A percentile compares a stretch with the other conserved stretches of the same genome.
These are phyloP conservation scores for Punctularia strigosozonata DNA, from an alignment of 768 basidiomycete species.

Conservation along the genomic window DNA sequence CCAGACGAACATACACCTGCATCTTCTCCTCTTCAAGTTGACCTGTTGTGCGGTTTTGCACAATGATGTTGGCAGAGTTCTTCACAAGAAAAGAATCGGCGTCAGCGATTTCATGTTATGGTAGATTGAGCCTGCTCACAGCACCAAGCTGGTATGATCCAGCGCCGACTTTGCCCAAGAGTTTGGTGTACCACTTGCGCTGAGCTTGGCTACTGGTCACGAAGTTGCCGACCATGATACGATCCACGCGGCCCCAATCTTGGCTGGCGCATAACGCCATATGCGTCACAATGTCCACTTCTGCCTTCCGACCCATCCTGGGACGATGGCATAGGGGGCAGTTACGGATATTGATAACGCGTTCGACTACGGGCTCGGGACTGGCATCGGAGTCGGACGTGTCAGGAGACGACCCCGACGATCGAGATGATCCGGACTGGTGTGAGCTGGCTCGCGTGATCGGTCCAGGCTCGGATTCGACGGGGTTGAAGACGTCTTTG, in stretches of 20 bases:
- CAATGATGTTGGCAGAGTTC: conserved; percentile 98
- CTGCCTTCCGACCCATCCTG: conserved; percentile 73
- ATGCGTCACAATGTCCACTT: conserved; percentile 93
- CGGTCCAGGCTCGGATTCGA: conserved; percentile 2
- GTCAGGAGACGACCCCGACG: conserved; percentile 14
- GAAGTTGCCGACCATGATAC: conserved; percentile 88
- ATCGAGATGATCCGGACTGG: conserved; percentile 29
- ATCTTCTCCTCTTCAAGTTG: conserved; percentile 97
- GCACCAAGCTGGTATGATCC: conserved; percentile 89
- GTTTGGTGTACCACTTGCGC: conserved; percentile 92
- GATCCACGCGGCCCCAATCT: conserved; percentile 84
- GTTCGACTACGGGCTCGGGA: conserved; percentile 33
- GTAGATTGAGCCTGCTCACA: conserved; percentile 39
- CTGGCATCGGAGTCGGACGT: conserved; percentile 4
- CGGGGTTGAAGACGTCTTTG: conserved; percentile 9
- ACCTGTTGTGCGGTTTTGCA: conserved; percentile 87
- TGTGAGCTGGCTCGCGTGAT: conserved; percentile 8
- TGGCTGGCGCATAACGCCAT: conserved; percentile 91
- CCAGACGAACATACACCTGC: conserved; percentile 87
- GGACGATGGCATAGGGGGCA: conserved; percentile 93
- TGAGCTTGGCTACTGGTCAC: conserved; percentile 93
- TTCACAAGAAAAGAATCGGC: too few species aligned
- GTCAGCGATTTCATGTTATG: too few species aligned
- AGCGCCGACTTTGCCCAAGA: conserved; percentile 74
- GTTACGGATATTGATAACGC: conserved; percentile 89